Base-by-base conservation (phyloP, 1,284 basidiomycete species). In the Porphyrellus sp. region DNA sequence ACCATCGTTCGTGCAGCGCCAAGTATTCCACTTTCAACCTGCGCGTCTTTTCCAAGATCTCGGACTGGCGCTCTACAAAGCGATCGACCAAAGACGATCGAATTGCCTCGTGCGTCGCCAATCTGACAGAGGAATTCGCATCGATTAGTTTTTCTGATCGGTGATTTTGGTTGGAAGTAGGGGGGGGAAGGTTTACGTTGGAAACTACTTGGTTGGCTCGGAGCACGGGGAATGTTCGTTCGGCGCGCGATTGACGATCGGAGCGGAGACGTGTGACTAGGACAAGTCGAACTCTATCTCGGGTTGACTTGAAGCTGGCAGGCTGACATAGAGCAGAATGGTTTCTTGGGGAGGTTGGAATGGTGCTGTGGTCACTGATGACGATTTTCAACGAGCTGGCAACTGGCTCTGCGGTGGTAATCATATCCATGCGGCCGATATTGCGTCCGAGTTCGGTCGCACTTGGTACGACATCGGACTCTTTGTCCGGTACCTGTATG, bases 1-100 rank as follows among this genome's bases (percentile, higher is more conserved):
- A 53, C 91, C 91, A 94, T 47, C 77, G 75, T 58, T 84, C 77
- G 60, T 93, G 84, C 34, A 89, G 72, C 16, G 72, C 63, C 34
- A 84, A 63, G 63, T 94, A 93, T 64, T 93, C 85, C 49, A 77
- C 75, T 46, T 77, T 77, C 31, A 94, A 72, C 16, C 69, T 70
- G 40, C 77, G 67, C 5, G 78, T 69, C 67, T 91, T 91, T 52
- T 76, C 77, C 27, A 75, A 68, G 24, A 85, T 63, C 31, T 72
- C 67, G 4, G 70, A 70, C 59, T 84, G 76, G 27, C 80, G 78
- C 54, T 76, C 71, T 37, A 74, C 73, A 58, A 91, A 81, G 52
- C 74, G 78, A 49, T 77, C 72, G 41, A 76, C 71, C 39, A 89
- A 70, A 30, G 77, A 75, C 20, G 74, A 73, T 59, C 76, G 77